A percentile compares a stretch with the other conserved stretches of the same genome.
These are phyloP conservation scores for Termitomyces bulborhizus DNA, from an alignment of 768 basidiomycete genomes.

Conservation along the genomic window DNA sequence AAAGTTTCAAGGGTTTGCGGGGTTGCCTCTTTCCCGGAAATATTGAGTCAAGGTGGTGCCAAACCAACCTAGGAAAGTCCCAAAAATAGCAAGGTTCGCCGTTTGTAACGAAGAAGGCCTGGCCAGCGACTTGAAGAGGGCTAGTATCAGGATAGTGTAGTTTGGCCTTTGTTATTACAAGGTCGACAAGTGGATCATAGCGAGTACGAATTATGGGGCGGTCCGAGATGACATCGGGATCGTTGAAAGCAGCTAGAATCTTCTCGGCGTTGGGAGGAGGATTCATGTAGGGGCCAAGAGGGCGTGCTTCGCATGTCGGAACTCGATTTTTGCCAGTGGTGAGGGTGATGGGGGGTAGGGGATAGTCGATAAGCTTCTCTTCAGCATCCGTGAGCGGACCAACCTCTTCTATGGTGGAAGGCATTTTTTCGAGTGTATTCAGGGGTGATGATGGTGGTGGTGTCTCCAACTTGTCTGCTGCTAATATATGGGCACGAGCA, in stretches of 20 bases:
- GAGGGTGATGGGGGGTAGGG: slow-evolving; percentile 55
- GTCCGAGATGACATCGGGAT: slow-evolving; percentile 31
- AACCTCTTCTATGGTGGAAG: slow-evolving; percentile 30
- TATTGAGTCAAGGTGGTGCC: slow-evolving; percentile 58
- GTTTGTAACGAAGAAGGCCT: slow-evolving; percentile 95
- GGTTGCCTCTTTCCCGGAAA: slow-evolving; percentile 49
- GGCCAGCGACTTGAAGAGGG: slow-evolving; percentile 81
- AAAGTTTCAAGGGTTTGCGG: slow-evolving; percentile 38
- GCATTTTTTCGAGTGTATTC: slow-evolving; percentile 26
- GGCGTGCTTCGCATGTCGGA: slow-evolving; percentile 77
- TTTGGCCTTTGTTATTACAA: slow-evolving; percentile 47
- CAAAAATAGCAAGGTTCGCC: slow-evolving; percentile 96
- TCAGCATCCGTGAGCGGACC: slow-evolving; percentile 36
- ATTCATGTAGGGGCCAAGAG: slow-evolving; percentile 74
- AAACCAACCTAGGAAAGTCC: slow-evolving; percentile 84
- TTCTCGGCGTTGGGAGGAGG: slow-evolving; percentile 52
- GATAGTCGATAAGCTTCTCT: slow-evolving; percentile 34
- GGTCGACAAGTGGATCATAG: slow-evolving; percentile 74
- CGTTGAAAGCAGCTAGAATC: slow-evolving; percentile 51
- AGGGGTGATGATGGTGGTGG: slow-evolving; percentile 39
- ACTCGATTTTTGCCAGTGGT: slow-evolving; percentile 62
- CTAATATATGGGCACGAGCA: slow-evolving; percentile 89
- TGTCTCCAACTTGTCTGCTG: slow-evolving; percentile 76
- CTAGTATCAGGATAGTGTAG: slow-evolving; percentile 35
- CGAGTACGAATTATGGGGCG: slow-evolving; percentile 67